Evolutionary conservation across 73 alveolate species (phyloP).

Genomic region (Paramecium biaurelia): DNA sequence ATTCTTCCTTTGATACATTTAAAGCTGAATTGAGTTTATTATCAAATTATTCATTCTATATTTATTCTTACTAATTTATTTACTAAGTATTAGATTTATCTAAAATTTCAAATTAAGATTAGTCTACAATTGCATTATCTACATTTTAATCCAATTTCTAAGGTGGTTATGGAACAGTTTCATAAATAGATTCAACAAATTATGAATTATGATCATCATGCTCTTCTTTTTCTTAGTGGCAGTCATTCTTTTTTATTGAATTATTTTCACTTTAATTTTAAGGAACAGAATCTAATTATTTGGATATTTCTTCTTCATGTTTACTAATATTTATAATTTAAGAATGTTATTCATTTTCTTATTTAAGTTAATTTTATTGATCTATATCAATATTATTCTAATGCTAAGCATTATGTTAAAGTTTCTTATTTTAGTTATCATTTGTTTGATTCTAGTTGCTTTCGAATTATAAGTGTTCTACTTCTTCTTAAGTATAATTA

Average conservation of each 20-base stretch:
- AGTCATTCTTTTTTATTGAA: background rate
- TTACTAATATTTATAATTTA: background rate
- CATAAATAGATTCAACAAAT: background rate
- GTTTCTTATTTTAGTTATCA: background rate
- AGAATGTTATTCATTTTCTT: background rate
- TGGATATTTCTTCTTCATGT: background rate
- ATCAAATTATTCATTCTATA: background rate
- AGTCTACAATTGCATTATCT: background rate
- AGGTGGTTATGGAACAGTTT: background rate
- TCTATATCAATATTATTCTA: background rate
- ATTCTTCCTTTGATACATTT: background rate
- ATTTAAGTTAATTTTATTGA: background rate
- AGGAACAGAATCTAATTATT: background rate
- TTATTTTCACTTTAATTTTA: background rate
- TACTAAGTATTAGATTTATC: background rate
- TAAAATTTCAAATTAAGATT: background rate
- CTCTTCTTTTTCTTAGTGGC: background rate
- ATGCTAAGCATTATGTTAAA: background rate
- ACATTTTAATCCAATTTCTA: background rate
- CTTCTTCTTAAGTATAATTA: background rate
- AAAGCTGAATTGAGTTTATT: background rate
- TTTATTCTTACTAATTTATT: background rate
- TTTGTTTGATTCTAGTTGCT: background rate
- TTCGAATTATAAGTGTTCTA: background rate
- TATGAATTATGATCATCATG: background rate